A percentile compares a stretch with the other conserved stretches of the same genome.
Conservation (phyloP, 192 early-diverging fungal genomes). For the Coemansia javaensis region DNA sequence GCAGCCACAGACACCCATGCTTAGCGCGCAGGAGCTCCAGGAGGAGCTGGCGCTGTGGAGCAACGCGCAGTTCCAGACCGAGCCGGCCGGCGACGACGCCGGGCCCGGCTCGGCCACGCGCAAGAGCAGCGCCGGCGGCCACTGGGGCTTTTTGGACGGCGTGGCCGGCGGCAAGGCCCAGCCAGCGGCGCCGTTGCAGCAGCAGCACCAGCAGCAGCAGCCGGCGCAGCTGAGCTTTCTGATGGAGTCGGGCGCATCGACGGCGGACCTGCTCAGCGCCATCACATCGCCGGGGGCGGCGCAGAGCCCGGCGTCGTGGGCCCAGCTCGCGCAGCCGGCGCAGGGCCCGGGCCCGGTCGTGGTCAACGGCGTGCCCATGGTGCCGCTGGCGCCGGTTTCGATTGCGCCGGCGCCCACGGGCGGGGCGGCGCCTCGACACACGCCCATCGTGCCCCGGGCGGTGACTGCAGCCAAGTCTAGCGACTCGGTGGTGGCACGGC, state of each 20-base stretch:
- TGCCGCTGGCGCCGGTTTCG: constrained; percentile 20
- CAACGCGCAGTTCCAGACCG: constrained; percentile 66
- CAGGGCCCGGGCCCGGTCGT: constrained; percentile 10
- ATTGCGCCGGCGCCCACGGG: constrained; percentile 18
- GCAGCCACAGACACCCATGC: constrained; percentile 44
- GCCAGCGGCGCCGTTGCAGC: no score
- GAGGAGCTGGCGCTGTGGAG: constrained; percentile 64
- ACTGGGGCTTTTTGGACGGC: constrained; percentile 1
- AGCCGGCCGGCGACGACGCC: constrained; percentile 35
- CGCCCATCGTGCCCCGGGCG: constrained; percentile 29
- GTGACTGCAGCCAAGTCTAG: no score
- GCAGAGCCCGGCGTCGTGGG: constrained; percentile 11
- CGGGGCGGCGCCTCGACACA: constrained; percentile 12
- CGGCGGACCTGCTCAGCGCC: constrained; percentile 24
- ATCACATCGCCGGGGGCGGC: constrained; percentile 7
- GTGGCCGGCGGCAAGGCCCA: no score
- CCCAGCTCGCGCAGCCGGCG: constrained; percentile 13
- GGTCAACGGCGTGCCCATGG: constrained; percentile 22
- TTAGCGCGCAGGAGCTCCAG: constrained; percentile 59
- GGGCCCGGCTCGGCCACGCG: background rate
- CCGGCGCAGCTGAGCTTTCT: constrained; percentile 31
- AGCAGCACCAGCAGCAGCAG: constrained; percentile 7
- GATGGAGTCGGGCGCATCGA: constrained; percentile 30
- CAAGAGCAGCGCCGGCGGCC: constrained; percentile 4
- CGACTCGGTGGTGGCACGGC: no score